Conservation (phyloP, 2,329 filamentous ascomycete genomes). For the Chaetomiaceae sp. region DNA sequence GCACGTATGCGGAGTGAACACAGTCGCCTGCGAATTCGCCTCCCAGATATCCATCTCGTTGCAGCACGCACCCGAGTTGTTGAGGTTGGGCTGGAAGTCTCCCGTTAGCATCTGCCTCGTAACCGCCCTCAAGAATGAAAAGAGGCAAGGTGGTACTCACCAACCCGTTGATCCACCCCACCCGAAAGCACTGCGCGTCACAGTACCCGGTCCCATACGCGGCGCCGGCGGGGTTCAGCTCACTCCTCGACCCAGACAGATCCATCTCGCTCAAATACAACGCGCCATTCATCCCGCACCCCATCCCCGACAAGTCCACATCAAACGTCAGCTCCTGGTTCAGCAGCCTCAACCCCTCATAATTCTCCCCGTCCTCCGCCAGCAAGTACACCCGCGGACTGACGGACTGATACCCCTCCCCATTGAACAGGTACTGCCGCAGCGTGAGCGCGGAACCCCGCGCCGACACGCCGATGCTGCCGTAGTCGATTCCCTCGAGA, state of each 20-base stretch:
- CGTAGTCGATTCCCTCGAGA: conserved; percentile 47
- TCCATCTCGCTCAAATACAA: conserved; percentile 57
- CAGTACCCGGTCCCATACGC: conserved; percentile 45
- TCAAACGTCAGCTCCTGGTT: conserved; percentile 55
- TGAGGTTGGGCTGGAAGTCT: conserved; percentile 26
- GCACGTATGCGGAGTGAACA: conserved; percentile 48
- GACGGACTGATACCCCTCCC: conserved; percentile 14
- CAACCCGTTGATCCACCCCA: conserved; percentile 47
- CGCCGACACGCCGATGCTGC: conserved; percentile 25
- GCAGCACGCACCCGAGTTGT: conserved; percentile 46
- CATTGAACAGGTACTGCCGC: conserved; percentile 24
- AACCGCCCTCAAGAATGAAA: too few relatives aligned
- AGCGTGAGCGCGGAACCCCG: conserved; percentile 24
- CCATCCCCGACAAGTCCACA: conserved; percentile 56
- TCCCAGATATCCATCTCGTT: conserved; percentile 56
- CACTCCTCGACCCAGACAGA: conserved; percentile 47
- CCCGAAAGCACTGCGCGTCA: conserved; percentile 37
- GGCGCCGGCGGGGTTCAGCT: conserved; percentile 49
- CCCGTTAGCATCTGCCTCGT: too few relatives aligned
- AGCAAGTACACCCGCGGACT: conserved; percentile 53
- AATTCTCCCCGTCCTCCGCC: conserved; percentile 20
- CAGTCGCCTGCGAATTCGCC: conserved; percentile 44
- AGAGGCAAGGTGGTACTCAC: too few relatives aligned
- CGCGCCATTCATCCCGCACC: conserved; percentile 61
- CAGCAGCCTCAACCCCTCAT: not conserved